Conservation (phyloP, 179 eudicot species). For the Beta macrorhiza region DNA sequence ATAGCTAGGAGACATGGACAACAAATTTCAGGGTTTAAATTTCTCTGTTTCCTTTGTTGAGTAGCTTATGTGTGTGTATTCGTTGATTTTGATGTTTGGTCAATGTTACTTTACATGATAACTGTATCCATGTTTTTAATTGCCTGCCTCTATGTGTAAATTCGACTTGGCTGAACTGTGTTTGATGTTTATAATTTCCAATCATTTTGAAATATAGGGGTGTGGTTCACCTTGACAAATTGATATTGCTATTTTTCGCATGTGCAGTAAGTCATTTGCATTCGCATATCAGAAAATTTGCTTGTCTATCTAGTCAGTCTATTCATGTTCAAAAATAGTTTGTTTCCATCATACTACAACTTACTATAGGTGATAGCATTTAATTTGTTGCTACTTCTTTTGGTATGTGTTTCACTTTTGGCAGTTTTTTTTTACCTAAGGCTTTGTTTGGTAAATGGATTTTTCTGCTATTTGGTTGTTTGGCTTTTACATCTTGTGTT, state of each 20-base stretch:
- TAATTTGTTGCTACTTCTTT: constrained; percentile 1
- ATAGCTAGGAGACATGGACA: background rate
- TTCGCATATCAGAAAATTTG: background rate
- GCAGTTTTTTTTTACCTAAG: background rate
- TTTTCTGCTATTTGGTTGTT: too few species aligned
- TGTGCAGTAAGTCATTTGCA: background rate
- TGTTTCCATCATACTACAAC: background rate
- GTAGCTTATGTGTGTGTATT: too few species aligned
- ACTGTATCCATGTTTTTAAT: background rate
- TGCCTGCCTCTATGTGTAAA: background rate
- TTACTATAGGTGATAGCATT: background rate
- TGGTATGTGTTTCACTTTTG: background rate
- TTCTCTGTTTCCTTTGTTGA: background rate
- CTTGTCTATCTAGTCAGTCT: background rate
- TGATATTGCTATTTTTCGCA: background rate
- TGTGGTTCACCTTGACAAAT: background rate
- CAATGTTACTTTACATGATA: too few species aligned
- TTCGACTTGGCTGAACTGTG: background rate
- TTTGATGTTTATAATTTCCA: background rate
- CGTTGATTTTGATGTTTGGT: background rate
- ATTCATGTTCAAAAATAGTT: background rate
- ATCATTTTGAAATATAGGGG: too few species aligned
- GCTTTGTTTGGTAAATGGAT: background rate
- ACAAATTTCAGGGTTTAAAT: background rate
- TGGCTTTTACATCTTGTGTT: too few species aligned